phyloP scores from a whole-genome alignment of 148 eudicot genomes.

The Chenopodium suecicum region DNA sequence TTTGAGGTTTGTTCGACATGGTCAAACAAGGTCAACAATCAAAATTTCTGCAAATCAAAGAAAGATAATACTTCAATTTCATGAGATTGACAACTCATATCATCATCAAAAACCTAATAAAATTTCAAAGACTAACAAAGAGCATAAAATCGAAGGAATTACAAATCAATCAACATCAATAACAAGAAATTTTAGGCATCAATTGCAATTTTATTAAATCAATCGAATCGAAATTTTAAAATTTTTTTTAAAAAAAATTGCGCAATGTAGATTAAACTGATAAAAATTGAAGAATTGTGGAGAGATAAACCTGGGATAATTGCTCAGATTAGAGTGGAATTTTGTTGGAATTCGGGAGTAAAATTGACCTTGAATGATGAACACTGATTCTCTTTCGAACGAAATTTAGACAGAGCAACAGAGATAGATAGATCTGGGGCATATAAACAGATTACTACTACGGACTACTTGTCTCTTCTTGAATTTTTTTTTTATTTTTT shows the following conservation, averaged over 20 bases:
- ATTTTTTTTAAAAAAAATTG: too few species aligned
- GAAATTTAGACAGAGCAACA: not conserved
- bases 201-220: not conserved
- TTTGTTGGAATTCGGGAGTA: not conserved
- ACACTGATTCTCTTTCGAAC: not conserved
- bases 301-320: not conserved
- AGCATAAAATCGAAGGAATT: not conserved
- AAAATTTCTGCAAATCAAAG: conserved; percentile 13
- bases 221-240: not conserved
- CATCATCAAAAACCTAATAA: not conserved
- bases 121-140: not conserved
- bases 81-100: not conserved
- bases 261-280: not conserved
- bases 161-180: not conserved
- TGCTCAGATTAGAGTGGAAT: not conserved
- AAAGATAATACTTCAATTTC: not conserved
- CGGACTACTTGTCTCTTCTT: too few species aligned
- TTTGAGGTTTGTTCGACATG: conserved; percentile 69
- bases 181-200: not conserved
- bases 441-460: not conserved
- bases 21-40: conserved; percentile 21
- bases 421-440: not conserved
- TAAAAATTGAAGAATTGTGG: not conserved
- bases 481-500: too few species aligned
- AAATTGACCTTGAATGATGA: not conserved